Evolutionary conservation across 2,329 filamentous ascomycete genomes (phyloP).

Genomic region (Aspergillus aculeatus): DNA sequence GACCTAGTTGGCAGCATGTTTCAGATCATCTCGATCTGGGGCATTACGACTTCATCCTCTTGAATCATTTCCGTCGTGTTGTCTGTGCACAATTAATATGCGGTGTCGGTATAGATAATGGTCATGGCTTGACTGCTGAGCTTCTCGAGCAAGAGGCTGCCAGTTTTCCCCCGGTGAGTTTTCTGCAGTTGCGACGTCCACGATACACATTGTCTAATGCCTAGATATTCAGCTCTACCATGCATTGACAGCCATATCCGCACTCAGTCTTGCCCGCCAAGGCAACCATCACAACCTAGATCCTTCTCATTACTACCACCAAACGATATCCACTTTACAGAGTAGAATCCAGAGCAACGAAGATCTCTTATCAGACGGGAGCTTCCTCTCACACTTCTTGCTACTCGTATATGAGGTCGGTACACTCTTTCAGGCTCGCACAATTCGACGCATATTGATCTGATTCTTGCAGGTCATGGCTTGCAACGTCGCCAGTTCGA

Average conservation of each 20-base stretch:
- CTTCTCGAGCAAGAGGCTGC: constrained; percentile 50
- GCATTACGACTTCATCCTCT: constrained; percentile 34
- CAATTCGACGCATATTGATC: constrained; percentile 13
- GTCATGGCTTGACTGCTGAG: constrained; percentile 36
- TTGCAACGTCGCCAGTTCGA: constrained; percentile 46
- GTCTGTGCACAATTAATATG: constrained; percentile 44
- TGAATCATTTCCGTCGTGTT: constrained; percentile 42
- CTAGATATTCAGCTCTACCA: constrained; percentile 49
- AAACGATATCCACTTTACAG: constrained; percentile 52
- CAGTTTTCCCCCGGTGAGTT: constrained; percentile 53
- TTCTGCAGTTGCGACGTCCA: constrained; percentile 9
- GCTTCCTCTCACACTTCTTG: constrained; percentile 57
- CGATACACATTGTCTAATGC: constrained; percentile 12
- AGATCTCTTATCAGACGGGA: constrained; percentile 57
- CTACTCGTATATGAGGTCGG: constrained; percentile 57
- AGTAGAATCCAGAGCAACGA: constrained; percentile 45
- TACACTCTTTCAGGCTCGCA: constrained; percentile 1
- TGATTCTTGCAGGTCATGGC: constrained; percentile 43
- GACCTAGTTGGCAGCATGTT: constrained; percentile 23
- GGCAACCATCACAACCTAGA: constrained; percentile 48
- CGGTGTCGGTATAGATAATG: constrained; percentile 18
- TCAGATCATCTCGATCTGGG: constrained; percentile 23
- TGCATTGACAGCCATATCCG: constrained; percentile 59
- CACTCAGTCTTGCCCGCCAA: constrained; percentile 51
- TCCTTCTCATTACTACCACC: constrained; percentile 55